These are phyloP conservation scores for Amesomyces nigricolor DNA, from an alignment of 2,329 filamentous ascomycete species.

Conservation along the genomic window DNA sequence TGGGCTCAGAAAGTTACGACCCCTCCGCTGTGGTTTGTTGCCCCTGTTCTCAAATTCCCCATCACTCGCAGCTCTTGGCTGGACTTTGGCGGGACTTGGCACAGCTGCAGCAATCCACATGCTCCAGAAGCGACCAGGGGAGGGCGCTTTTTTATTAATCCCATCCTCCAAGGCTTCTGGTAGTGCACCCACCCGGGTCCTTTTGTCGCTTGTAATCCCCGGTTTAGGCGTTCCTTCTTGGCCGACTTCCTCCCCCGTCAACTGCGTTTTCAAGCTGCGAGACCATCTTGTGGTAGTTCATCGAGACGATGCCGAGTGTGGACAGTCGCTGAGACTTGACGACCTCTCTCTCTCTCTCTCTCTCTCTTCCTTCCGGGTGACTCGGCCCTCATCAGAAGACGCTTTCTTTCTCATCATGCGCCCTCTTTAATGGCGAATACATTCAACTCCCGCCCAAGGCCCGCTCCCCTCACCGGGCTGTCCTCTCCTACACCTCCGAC, in stretches of 20 bases:
- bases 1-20: constrained; percentile 1
- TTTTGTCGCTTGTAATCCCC: constrained; percentile 11
- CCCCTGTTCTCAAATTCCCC: constrained; percentile 9
- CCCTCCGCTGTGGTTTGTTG: constrained; percentile 2
- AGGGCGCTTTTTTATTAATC: constrained; percentile 25
- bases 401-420: constrained; percentile 24
- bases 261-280: not conserved
- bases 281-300: not conserved
- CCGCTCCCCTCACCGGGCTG: constrained; percentile 9
- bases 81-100: constrained; percentile 19
- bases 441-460: constrained; percentile 15
- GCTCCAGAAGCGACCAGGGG: constrained; percentile 7
- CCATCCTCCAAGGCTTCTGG: constrained; percentile 21
- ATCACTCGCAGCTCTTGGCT: constrained; percentile 10
- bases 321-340: not conserved
- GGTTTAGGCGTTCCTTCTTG: constrained; percentile 12
- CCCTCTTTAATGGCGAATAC: constrained; percentile 25
- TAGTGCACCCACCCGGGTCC: not conserved
- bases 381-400: not conserved
- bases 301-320: not conserved
- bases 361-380: not conserved
- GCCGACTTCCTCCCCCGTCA: constrained; percentile 12
- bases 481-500: constrained; percentile 3
- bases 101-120: constrained; percentile 15
- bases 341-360: not conserved